Evolutionary conservation across 2,329 filamentous ascomycete species (phyloP), one percentile per base, ranked within the genome.

Genomic region (Ophiosphaerella korrae): DNA sequence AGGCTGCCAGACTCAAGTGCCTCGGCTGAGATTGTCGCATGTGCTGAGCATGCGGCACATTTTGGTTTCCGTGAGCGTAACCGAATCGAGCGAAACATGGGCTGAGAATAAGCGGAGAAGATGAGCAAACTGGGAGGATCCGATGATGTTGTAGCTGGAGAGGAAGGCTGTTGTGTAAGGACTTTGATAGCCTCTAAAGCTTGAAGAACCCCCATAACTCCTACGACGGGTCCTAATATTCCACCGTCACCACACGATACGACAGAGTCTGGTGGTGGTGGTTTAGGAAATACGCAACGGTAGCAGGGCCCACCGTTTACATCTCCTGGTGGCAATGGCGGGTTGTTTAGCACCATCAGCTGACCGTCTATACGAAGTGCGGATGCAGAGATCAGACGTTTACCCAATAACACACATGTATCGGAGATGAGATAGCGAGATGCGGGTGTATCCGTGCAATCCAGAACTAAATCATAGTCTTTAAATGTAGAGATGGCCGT

Each of bases 341-440:
- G 92, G 52, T 87, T 86, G 73, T 97, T 97, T 44, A 97, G 81
- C 0, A 96, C 84, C 62, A 95, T 89, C 3, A 97, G 81, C 74
- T 97, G 93, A 2, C 94, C 94, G 50, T 96, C 92, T 0, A 88
- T 91, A 14, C 90, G 86, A 21, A 97, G 82, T 0, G 94, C 93
- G 0, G 92, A 95, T 1, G 93, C 94, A 3, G 92, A 96, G 11
- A 97, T 84, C 13, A 99, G 82, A 0, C 90, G 86, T 66, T 91
- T 94, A 2, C 81, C 77, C 0, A 92, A 80, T 3, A 96, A 78
- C 8, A 97, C 88, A 62, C 91, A 95, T 13, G 89, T 84, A 69
- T 99, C 94, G 0, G 91, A 96, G 58, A 97, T 90, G 39, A 97
- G 83, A 71, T 99, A 97, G 37, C 94, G 89, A 0, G 91, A 90